Percentiles rank a stretch among this genome's conserved stretches.
Evolutionary conservation across 2,329 filamentous ascomycete genomes (phyloP).

Genomic region (Aspergillus transmontanensis): DNA sequence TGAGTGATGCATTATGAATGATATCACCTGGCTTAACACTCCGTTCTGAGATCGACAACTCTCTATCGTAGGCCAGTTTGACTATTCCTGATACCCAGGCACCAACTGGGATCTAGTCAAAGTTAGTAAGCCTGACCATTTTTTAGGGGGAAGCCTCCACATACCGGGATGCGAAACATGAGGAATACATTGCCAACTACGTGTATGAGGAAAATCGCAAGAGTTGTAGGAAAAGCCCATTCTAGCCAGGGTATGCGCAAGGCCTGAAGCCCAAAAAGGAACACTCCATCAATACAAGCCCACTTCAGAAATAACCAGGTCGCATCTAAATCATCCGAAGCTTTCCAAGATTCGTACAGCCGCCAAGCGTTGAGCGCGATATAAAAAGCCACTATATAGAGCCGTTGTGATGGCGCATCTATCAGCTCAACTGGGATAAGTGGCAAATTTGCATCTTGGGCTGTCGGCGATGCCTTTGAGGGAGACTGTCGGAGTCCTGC

Average conservation of each 20-base stretch:
- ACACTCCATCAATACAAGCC: conserved; percentile 81
- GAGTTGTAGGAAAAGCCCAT: conserved; percentile 75
- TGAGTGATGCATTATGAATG: conserved; percentile 88
- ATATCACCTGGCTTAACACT: conserved; percentile 87
- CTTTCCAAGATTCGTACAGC: conserved; percentile 79
- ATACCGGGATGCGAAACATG: conserved; percentile 86
- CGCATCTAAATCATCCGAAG: conserved; percentile 83
- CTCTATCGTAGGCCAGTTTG: conserved; percentile 87
- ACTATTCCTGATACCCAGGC: conserved; percentile 71
- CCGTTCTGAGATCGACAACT: conserved; percentile 89
- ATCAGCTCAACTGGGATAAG: conserved; percentile 79
- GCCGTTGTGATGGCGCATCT: conserved; percentile 86
- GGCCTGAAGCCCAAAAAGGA: conserved; percentile 82
- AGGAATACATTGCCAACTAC: conserved; percentile 76
- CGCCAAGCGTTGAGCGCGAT: conserved; percentile 76
- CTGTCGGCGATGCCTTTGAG: conserved; percentile 25
- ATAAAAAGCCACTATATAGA: conserved; percentile 84
- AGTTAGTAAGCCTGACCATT: conserved; percentile 9
- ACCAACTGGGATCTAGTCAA: conserved; percentile 68
- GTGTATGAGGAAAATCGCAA: conserved; percentile 71
- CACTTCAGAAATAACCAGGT: conserved; percentile 92
- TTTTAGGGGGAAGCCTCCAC: conserved; percentile 30
- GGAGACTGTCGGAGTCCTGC: conserved; percentile 25
- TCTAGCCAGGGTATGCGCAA: conserved; percentile 96
- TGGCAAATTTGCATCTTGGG: conserved; percentile 50